A percentile compares a stretch with the other conserved stretches of the same genome.
These are phyloP conservation scores for Corymbia citriodora DNA, from an alignment of 441 rosid genomes.

Conservation along the genomic window DNA sequence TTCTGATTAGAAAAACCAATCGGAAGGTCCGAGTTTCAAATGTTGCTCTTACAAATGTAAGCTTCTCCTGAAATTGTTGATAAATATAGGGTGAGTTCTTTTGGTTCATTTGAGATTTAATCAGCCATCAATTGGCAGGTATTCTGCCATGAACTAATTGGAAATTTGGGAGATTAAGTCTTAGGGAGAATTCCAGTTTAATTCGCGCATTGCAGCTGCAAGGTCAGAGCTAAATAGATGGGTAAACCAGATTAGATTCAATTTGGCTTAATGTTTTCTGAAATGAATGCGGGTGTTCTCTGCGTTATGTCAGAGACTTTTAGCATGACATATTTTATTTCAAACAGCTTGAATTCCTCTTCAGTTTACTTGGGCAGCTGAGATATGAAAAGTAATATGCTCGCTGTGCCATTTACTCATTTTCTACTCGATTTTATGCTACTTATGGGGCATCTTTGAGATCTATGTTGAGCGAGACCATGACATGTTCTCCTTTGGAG, in stretches of 20 bases:
- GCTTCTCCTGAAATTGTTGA: neutral
- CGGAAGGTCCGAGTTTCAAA: neutral
- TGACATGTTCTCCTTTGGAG: neutral
- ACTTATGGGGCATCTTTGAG: neutral
- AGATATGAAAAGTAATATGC: neutral
- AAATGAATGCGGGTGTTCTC: neutral
- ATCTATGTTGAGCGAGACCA: neutral
- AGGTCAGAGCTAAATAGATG: neutral
- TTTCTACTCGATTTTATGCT: neutral
- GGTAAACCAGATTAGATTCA: neutral
- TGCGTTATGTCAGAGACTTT: neutral
- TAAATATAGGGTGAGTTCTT: neutral
- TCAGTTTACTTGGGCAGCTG: neutral
- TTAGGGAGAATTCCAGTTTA: neutral
- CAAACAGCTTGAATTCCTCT: neutral
- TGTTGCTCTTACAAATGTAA: neutral
- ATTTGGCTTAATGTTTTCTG: neutral
- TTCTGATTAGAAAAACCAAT: neutral
- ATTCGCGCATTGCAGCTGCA: neutral
- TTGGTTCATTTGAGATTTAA: neutral
- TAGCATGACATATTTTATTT: neutral
- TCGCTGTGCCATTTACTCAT: neutral
- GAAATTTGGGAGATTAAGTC: neutral
- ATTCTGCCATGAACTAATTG: neutral
- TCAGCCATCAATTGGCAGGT: neutral